Evolutionary conservation across 192 early-diverging fungal species (phyloP), one percentile per base, ranked within the genome.

Genomic region (Umbelopsis isabellina): DNA sequence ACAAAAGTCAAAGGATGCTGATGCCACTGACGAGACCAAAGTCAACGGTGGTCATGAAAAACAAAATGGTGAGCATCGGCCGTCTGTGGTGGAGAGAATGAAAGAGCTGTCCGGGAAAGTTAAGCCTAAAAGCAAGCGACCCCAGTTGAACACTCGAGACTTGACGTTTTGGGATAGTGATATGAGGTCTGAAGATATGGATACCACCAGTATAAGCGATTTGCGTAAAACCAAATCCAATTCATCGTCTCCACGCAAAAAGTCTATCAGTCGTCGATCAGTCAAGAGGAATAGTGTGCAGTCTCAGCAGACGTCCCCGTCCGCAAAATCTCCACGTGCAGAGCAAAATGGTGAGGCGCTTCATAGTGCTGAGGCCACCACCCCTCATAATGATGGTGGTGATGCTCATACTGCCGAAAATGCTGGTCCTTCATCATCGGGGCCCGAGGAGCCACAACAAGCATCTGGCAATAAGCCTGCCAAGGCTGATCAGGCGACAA

Each of bases 101-200:
- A 61, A 35, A 35, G 55, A n/a, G 4, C 16, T 49, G 9, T 49
- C 48, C 5, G 48, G 20, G 15, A 49, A 16, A 16, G 55, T 61
- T 8, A 61, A 35, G 27, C 27, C 10, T 15, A 61, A 61, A 30
- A 35, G 12, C 30, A 61, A 61, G 25, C 55, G 55, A 4, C 55
- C 55, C 27, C 55, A 61, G 55, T 7, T 61, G 55, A 61, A 61
- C 30, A 61, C 30, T 18, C 27, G 55, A 61, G 55, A 61, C 18
- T 35, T 61, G 30, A 61, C 55, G 30, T 61, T 61, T 35, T 61
- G 55, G 55, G 55, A 61, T n/a, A 61, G 55, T 35, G 55, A 61
- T 61, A 16, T 61, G 6, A 61, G 16, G 15, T 61, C 55, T 16
- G 55, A 61, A 35, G 55, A 35, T n/a, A 61, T 61, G 55, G 55